These are phyloP conservation scores for Nadsonia starkeyi-henricii DNA, from an alignment of 1,139 yeast species.

Conservation along the genomic window DNA sequence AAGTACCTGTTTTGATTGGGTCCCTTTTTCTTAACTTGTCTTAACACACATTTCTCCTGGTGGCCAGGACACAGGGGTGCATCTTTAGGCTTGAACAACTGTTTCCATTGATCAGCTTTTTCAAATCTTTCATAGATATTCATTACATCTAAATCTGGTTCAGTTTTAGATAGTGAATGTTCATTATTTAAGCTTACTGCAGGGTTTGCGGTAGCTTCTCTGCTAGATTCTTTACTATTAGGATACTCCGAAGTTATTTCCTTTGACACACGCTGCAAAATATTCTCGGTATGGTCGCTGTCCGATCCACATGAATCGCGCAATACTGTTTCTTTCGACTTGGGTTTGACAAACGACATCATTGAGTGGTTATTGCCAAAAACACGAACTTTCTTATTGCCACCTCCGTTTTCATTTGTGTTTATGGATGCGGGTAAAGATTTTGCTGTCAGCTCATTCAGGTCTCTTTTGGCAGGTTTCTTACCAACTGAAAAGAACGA, in stretches of 20 bases:
- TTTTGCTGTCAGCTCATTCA: neutral
- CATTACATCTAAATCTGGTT: neutral
- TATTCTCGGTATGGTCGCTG: too few species aligned
- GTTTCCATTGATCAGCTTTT: constrained; percentile 16
- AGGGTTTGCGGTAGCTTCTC: neutral
- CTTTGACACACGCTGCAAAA: too few species aligned
- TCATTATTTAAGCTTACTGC: neutral
- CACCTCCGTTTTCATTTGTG: too few species aligned
- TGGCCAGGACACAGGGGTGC: constrained; percentile 23
- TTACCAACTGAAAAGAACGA: neutral
- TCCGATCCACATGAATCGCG: too few species aligned
- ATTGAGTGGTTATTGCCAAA: neutral
- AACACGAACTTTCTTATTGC: neutral
- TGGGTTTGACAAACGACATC: neutral
- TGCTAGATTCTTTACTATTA: too few species aligned
- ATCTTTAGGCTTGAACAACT: constrained; percentile 16
- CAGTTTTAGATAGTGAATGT: constrained; percentile 1
- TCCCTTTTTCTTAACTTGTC: constrained; percentile 22
- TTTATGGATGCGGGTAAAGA: too few species aligned
- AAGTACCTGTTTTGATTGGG: constrained; percentile 26
- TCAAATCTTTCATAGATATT: constrained; percentile 9
- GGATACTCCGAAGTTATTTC: too few species aligned
- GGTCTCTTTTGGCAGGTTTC: neutral
- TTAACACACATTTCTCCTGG: constrained; percentile 22
- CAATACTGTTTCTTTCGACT: too few species aligned